Base-by-base conservation (phyloP, 108 stramenopile species). In the Fistulifera pelliculosa region DNA sequence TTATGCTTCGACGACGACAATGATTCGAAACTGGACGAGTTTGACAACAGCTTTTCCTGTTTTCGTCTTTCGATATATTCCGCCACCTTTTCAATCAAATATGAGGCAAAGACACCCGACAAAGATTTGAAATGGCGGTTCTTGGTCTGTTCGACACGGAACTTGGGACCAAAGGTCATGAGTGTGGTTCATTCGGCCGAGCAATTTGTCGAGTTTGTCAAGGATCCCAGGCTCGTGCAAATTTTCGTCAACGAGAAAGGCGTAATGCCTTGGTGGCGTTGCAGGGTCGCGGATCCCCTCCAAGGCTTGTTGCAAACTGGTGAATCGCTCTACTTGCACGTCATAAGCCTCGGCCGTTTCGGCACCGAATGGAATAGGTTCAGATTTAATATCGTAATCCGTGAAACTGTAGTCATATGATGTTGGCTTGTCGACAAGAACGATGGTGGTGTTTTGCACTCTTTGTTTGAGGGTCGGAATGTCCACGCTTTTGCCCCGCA, bases 141-240 rank as follows among this genome's bases (percentile, higher is more conserved):
- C 8, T 39, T 38, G 1, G 47, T 47, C 13, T 47, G 45, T 12
- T 25, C 24, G 25, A 58, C 56, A 18, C 55, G 6, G 25, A 38
- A 64, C 1, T 64, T 56, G 21, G 54, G 63, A 26, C 63, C 63
- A 41, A 38, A 57, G 17, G 63, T 64, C 31, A 35, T 35, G 31
- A 35, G 31, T 35, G 31, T 35, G 31, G 8, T 35, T 35, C 31
- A 35, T 6, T 3, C 8, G 31, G 31, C 31, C 31, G 1, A 28
- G 14, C 35, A 40, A 11, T 8, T 11, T 22, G 19, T 23, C 23
- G 6, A 57, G 26, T 43, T n/a, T n/a, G 1, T 38, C 19, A 1
- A 44, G 43, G 14, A 16, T 16, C 8, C 21, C 24, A 1, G 21
- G 1, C 13, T 64, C 55, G 24, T 58, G 47, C 16, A 64, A 38